Evolutionary conservation across 2,329 filamentous ascomycete genomes (phyloP).

Genomic region (Gnomoniopsis sp.): DNA sequence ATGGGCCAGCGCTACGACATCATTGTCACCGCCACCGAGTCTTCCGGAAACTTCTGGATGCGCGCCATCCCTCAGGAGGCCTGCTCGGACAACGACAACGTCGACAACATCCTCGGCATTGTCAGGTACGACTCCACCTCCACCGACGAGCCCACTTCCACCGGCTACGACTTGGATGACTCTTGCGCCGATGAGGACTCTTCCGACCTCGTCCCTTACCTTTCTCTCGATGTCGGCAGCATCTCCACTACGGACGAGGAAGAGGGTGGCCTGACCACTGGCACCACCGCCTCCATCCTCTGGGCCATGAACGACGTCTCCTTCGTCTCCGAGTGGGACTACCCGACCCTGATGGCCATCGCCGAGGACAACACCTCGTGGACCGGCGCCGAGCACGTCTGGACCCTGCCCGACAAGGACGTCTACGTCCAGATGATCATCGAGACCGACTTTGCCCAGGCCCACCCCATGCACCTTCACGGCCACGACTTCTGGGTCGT

Average conservation of each 20-base stretch:
- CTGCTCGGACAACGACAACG: conserved; percentile 8
- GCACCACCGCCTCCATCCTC: not conserved
- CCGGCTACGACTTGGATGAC: conserved; percentile 4
- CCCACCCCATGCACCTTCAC: conserved; percentile 10
- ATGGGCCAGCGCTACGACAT: conserved; percentile 10
- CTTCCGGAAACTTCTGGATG: conserved; percentile 7
- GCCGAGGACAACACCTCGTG: conserved; percentile 5
- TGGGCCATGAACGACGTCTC: conserved; percentile 9
- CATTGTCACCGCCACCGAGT: conserved; percentile 2
- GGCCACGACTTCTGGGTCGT: conserved; percentile 11
- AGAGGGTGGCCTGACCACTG: not conserved
- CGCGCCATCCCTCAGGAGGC: conserved; percentile 6
- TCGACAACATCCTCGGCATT: conserved; percentile 5
- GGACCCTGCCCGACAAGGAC: not conserved
- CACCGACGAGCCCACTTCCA: conserved; percentile 5
- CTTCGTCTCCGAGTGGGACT: conserved; percentile 10
- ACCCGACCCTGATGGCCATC: conserved; percentile 3
- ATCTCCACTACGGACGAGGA: conserved; percentile 1
- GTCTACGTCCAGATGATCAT: conserved; percentile 7
- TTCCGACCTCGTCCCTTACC: conserved; percentile 10
- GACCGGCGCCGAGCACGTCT: conserved; percentile 1
- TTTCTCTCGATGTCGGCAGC: conserved; percentile 2
- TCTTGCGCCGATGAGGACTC: conserved; percentile 10
- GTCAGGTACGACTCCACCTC: conserved; percentile 7
- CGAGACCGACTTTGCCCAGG: conserved; percentile 3